Evolutionary conservation across 2,329 filamentous ascomycete genomes (phyloP), one percentile per base, ranked within the genome.

Genomic region (Knoxdaviesia capensis): DNA sequence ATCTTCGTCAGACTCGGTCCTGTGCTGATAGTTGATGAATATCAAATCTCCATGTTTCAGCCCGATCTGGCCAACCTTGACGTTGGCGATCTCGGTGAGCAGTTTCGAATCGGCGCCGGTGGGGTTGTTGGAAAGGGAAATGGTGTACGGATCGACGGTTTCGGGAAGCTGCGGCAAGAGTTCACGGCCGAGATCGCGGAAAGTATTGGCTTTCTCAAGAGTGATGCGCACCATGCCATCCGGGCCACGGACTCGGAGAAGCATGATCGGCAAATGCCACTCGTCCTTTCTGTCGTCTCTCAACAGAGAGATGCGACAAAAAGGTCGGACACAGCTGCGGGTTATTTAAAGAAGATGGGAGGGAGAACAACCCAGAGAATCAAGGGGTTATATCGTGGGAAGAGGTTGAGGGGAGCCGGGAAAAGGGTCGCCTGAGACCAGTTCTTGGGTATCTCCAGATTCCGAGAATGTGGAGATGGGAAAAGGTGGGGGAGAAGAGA

Each of bases 201-300:
- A 94, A 0, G 77, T 77, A 48, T 82, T 77, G 36, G 71, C 68
- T 41, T 78, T 72, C 51, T 87, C 77, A 50, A 92, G 73, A 41
- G 69, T 82, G 53, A 96, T 67, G 51, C 90, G 80, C 60, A 87
- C 79, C 68, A 90, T 90, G 64, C 90, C 90, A 64, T 94, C 86
- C 48, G 83, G 85, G 56, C 86, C 86, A 53, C 87, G 79, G 51
- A 94, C 82, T 59, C 87, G 76, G 44, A 94, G 67, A 54, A 94
- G 69, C 76, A 94, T 94, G 48, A 55, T 62, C 55, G 54, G 20
- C 11, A 31, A 35, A 20, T 8, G 36, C 33, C 31, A n/a, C n/a
- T n/a, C n/a, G n/a, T n/a, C 20, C 20, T 20, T 20, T 20, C 20
- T 20, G 20, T 20, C 20, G 20, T 20, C 20, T 20, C 20, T 20